Conservation (phyloP, 2,329 filamentous ascomycete genomes). For the Fusarium verticillioides region DNA sequence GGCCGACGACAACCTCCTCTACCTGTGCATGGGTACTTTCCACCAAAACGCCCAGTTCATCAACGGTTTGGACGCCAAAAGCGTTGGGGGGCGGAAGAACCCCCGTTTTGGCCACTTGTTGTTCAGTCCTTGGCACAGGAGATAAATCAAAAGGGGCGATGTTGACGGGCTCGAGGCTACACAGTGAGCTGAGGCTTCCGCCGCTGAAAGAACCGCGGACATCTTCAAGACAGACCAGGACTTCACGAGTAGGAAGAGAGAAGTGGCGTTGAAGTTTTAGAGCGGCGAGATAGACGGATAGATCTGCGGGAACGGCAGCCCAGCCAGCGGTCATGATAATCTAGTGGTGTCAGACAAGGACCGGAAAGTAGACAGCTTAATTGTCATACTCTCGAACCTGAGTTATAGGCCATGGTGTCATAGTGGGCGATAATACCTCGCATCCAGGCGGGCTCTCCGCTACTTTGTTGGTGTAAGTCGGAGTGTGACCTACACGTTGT, state of each 20-base stretch:
- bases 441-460: slow-evolving; percentile 35
- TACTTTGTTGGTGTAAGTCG: slow-evolving; percentile 22
- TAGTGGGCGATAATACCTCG: slow-evolving; percentile 17
- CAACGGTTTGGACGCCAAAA: neutral
- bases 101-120: neutral
- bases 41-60: slow-evolving; percentile 3
- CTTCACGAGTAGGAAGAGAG: slow-evolving; percentile 22
- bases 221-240: slow-evolving; percentile 21
- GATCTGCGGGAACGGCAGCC: slow-evolving; percentile 32
- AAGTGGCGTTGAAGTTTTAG: slow-evolving; percentile 14
- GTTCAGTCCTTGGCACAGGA: neutral
- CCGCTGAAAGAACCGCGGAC: slow-evolving; percentile 27
- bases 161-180: slow-evolving; percentile 5
- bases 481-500: neutral
- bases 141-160: slow-evolving; percentile 3
- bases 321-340: slow-evolving; percentile 35
- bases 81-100: neutral
- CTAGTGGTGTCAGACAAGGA: slow-evolving; percentile 1
- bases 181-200: slow-evolving; percentile 34
- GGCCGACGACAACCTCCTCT: slow-evolving; percentile 29
- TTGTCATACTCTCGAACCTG: slow-evolving; percentile 17
- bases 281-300: slow-evolving; percentile 28
- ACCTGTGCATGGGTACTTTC: slow-evolving; percentile 24
- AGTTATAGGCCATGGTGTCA: slow-evolving; percentile 13
- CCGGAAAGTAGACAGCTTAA: neutral